phyloP scores from a whole-genome alignment of 202 grass and related monocot genomes.

The Dendrocalamus latiflorus region DNA sequence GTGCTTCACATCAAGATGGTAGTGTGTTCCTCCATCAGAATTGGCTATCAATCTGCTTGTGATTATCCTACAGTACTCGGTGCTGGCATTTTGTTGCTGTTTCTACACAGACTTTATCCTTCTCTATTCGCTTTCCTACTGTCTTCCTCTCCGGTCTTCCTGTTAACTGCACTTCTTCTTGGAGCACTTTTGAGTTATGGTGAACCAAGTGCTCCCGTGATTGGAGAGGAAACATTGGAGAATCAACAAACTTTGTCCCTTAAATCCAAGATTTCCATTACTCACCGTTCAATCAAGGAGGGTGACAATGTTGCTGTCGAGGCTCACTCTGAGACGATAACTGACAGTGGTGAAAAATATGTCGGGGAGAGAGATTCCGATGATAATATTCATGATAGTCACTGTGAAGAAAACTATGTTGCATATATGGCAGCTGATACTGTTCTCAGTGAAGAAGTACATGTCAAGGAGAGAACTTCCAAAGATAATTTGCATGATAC shows the following conservation, averaged over 20 bases:
- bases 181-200: constrained; percentile 49
- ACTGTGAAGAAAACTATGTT: constrained; percentile 6
- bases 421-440: background rate
- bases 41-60: constrained; percentile 28
- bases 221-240: background rate
- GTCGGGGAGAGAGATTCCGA: background rate
- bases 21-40: constrained; percentile 20
- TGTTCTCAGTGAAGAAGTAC: background rate
- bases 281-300: background rate
- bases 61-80: too few relatives aligned
- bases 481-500: background rate
- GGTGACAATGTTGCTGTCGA: background rate
- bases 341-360: background rate
- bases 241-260: background rate
- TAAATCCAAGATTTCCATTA: background rate
- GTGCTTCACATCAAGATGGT: constrained; percentile 23
- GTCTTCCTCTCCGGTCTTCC: constrained; percentile 40
- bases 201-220: constrained; percentile 5
- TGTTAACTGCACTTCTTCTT: constrained; percentile 60
- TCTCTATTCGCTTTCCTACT: constrained; percentile 26
- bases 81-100: constrained; percentile 31
- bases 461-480: background rate
- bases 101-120: constrained; percentile 45
- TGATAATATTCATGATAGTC: background rate
- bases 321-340: background rate